Percentiles rank a stretch among this genome's conserved stretches.
Evolutionary conservation across 257 asterid genomes (phyloP).

Genomic region (Verbena officinalis): DNA sequence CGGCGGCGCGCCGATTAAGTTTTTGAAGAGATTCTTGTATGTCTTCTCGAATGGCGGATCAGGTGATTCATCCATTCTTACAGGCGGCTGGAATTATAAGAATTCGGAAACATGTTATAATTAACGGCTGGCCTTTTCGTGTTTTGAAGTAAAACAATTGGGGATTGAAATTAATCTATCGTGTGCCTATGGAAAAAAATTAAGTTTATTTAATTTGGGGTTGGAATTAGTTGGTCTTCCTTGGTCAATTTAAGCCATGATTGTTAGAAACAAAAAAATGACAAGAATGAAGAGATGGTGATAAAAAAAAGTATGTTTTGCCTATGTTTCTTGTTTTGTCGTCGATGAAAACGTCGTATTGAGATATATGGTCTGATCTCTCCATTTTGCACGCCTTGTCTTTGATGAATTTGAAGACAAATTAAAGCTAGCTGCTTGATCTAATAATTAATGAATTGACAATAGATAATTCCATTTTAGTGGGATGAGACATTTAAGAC

Average conservation of each 20-base stretch:
- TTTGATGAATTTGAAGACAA: constrained; percentile 40
- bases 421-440: too few species aligned
- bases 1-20: not conserved
- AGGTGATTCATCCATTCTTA: constrained; percentile 65
- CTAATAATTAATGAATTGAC: too few species aligned
- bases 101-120: constrained; percentile 7
- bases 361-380: too few species aligned
- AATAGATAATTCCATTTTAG: too few species aligned
- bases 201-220: not conserved
- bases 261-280: constrained; percentile 15
- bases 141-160: not conserved
- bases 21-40: constrained; percentile 56
- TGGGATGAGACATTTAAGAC: too few species aligned
- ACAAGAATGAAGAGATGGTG: constrained; percentile 27
- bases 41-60: constrained; percentile 80
- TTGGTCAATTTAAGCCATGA: too few species aligned
- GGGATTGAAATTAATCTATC: too few species aligned
- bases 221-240: too few species aligned
- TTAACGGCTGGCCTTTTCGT: not conserved
- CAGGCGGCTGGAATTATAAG: constrained; percentile 37
- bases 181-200: too few species aligned
- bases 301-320: constrained; percentile 26
- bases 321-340: constrained; percentile 50
- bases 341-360: constrained; percentile 49
- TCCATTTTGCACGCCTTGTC: constrained; percentile 36